Base-by-base conservation (phyloP, 2,329 filamentous ascomycete species). In the Aureobasidium musti region DNA sequence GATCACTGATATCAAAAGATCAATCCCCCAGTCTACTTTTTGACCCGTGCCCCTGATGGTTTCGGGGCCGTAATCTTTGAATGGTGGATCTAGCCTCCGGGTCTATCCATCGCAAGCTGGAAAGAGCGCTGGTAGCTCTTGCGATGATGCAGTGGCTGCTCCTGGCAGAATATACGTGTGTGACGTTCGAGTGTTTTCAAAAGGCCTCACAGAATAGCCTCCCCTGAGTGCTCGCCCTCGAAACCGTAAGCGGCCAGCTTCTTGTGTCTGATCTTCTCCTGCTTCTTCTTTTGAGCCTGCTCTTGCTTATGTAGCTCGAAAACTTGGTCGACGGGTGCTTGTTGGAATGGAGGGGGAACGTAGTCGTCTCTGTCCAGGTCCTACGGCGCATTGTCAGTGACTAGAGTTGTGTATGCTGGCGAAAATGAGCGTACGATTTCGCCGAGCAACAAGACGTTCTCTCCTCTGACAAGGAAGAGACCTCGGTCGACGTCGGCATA, bases 361-460 rank as follows among this genome's bases (percentile, higher is more conserved):
- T 96, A 89, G 77, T 99, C 95, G 78, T 99, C 95, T 75, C 90
- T 92, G 81, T 99, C 95, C 28, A 99, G 86, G 77, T 99, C 95
- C 83, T 85, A 69, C n/a, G 67, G 28, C 10, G 33, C n/a, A 10
- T 7, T 17, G 43, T 61, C n/a, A 61, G 43, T 21, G 19, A 43
- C 8, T 19, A 26, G 10, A 14, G 1, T 11, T 1, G 2, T 11
- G 41, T 1, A 1, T 11, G 17, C 13, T 5, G 7, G 45, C 13
- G 8, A 11, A 33, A 30, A 28, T 21, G 21, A 63, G 50, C 81
- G 56, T 79, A 86, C 84, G 73, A 99, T 96, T 79, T 98, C 96
- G 43, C 95, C 95, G 21, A 98, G 85, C 52, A 99, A 83, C 61
- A 97, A 83, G n/a, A 99, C 95, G 77, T 99, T 99, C 81, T 99